Conservation (phyloP, 2,329 filamentous ascomycete genomes). For the Calonectria crousiana region DNA sequence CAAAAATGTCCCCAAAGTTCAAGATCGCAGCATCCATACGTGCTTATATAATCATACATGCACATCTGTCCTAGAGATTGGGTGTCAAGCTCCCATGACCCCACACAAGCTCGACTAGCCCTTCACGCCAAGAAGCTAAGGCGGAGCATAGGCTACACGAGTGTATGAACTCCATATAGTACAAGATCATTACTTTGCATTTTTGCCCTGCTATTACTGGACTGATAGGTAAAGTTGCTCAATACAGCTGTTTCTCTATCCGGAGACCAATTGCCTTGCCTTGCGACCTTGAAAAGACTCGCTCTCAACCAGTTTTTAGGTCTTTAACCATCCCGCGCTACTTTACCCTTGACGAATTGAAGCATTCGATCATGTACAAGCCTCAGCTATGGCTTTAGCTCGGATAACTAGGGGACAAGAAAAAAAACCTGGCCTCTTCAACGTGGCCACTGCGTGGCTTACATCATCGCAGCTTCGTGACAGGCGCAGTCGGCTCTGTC, state of each 20-base stretch:
- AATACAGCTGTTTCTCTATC: conserved; percentile 33
- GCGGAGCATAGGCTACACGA: neutral
- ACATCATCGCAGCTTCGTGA: neutral
- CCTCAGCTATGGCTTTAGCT: neutral
- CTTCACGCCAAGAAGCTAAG: neutral
- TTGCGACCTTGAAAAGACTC: neutral
- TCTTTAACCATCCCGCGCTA: neutral
- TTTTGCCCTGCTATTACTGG: conserved; percentile 12
- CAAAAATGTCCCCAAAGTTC: too few species aligned
- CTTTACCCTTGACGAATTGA: conserved; percentile 1
- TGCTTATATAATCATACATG: neutral
- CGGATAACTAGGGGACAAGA: neutral
- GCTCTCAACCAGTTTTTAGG: neutral
- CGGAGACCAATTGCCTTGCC: conserved; percentile 16
- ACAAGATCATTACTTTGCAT: neutral
- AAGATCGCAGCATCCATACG: neutral
- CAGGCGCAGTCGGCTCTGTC: neutral
- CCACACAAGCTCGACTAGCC: neutral
- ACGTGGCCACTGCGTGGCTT: neutral
- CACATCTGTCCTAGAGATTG: neutral
- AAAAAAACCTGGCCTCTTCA: neutral
- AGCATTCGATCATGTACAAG: conserved; percentile 3
- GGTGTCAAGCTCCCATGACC: neutral
- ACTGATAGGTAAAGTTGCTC: conserved; percentile 30
- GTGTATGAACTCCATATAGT: neutral